These are phyloP conservation scores for Carpinus fangiana DNA, from an alignment of 306 rosid species.

Conservation along the genomic window DNA sequence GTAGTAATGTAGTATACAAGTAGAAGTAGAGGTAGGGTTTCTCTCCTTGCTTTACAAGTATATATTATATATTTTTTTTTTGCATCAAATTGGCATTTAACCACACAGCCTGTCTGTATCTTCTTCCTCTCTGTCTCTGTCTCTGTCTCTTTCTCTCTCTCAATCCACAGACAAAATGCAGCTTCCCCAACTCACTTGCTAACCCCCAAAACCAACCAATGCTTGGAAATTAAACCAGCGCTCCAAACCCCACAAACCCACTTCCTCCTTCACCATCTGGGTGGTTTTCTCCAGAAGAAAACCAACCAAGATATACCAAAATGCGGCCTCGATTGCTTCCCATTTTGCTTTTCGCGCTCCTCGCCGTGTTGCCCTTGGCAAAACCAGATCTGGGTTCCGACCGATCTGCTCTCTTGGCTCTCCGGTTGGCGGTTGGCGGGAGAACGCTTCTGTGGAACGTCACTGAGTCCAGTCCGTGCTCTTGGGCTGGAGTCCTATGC, in stretches of 20 bases:
- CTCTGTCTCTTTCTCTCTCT: slow-evolving; percentile 5
- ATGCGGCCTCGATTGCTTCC: slow-evolving; percentile 25
- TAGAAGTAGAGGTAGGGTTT: not conserved
- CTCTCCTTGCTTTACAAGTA: not conserved
- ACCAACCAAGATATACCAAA: not conserved
- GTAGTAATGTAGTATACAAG: too few species aligned
- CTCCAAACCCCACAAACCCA: not conserved
- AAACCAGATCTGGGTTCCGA: slow-evolving; percentile 45
- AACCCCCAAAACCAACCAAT: not conserved
- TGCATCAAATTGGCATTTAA: not conserved
- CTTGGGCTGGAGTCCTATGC: slow-evolving; percentile 57
- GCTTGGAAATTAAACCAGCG: slow-evolving; percentile 3
- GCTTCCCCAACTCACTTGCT: not conserved
- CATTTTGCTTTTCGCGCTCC: slow-evolving; percentile 9
- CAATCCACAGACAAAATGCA: slow-evolving; percentile 10
- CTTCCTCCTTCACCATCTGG: not conserved
- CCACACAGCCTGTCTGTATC: not conserved
- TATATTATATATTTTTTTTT: not conserved
- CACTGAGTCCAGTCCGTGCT: slow-evolving; percentile 38
- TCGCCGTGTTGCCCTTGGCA: slow-evolving; percentile 1
- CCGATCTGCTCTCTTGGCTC: slow-evolving; percentile 48
- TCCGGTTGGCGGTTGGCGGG: slow-evolving; percentile 50
- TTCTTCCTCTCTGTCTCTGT: not conserved
- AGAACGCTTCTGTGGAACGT: slow-evolving; percentile 57
- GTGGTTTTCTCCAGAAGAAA: not conserved